phyloP scores from a whole-genome alignment of 2,329 filamentous ascomycete genomes.

The Byssoonygena ceratinophila region DNA sequence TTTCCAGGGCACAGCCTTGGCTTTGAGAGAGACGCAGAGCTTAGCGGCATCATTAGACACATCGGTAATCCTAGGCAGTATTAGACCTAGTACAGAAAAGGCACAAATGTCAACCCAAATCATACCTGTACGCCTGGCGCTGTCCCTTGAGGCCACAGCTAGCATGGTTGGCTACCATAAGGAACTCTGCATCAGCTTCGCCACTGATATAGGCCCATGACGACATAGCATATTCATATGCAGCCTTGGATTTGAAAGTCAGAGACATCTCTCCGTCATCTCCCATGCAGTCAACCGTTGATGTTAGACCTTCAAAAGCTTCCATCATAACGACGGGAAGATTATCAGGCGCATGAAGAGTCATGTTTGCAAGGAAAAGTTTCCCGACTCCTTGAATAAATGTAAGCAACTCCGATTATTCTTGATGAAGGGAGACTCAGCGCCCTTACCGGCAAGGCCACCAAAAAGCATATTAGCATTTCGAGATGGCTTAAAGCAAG shows the following conservation, averaged over 20 bases:
- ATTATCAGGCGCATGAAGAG: slow-evolving; percentile 22
- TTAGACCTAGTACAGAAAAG: neutral
- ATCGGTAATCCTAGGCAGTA: slow-evolving; percentile 14
- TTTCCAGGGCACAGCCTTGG: slow-evolving; percentile 18
- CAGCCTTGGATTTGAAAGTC: slow-evolving; percentile 23
- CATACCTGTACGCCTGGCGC: slow-evolving; percentile 23
- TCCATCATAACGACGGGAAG: slow-evolving; percentile 28
- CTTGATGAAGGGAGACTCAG: neutral
- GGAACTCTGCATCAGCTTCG: slow-evolving; percentile 21
- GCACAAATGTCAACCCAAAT: neutral
- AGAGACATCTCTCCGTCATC: slow-evolving; percentile 22
- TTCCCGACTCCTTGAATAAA: slow-evolving; percentile 15
- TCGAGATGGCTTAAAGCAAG: slow-evolving; percentile 18
- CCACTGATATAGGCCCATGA: slow-evolving; percentile 26
- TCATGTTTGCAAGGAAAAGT: slow-evolving; percentile 27
- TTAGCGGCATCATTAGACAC: slow-evolving; percentile 18
- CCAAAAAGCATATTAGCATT: slow-evolving; percentile 23
- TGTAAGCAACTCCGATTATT: neutral
- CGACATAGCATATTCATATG: slow-evolving; percentile 24
- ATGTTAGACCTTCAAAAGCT: slow-evolving; percentile 24
- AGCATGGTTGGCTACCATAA: slow-evolving; percentile 27
- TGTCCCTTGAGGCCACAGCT: slow-evolving; percentile 24
- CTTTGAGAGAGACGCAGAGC: slow-evolving; percentile 17
- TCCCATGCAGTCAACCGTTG: slow-evolving; percentile 23
- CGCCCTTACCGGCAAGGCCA: slow-evolving; percentile 19